Evolutionary conservation across 805 yeast species (phyloP).

Genomic region (Danielia reshetovae): DNA sequence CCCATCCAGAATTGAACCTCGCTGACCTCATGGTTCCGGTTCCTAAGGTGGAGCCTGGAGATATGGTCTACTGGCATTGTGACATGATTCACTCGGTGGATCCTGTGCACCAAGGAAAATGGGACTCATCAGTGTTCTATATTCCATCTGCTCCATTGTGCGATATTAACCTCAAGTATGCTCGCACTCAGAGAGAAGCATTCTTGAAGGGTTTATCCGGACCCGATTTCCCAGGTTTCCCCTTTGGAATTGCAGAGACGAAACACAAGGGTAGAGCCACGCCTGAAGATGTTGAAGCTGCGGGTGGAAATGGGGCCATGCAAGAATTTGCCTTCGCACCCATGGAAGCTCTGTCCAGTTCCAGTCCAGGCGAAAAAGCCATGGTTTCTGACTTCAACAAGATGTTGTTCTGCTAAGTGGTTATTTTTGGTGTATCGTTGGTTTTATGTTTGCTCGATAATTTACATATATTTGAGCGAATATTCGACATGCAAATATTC

Average conservation of each 20-base stretch:
- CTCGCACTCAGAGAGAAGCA: constrained; percentile 18
- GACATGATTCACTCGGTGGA: too few species aligned
- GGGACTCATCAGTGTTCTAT: constrained; percentile 37
- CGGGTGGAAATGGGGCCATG: constrained; percentile 17
- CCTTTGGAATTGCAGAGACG: constrained; percentile 17
- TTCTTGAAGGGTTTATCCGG: constrained; percentile 18
- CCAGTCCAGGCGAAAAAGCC: constrained; percentile 3
- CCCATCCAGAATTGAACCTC: constrained; percentile 35
- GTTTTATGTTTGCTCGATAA: too few species aligned
- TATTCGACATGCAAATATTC: too few species aligned
- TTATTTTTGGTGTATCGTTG: too few species aligned
- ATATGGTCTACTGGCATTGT: constrained; percentile 42
- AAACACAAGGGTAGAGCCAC: constrained; percentile 18
- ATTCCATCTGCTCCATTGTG: constrained; percentile 33
- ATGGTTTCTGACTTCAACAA: constrained; percentile 5
- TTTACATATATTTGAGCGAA: too few species aligned
- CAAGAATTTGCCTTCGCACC: constrained; percentile 16
- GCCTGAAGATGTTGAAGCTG: constrained; percentile 14
- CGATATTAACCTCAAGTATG: constrained; percentile 16
- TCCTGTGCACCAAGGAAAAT: constrained; percentile 26
- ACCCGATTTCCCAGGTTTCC: constrained; percentile 27
- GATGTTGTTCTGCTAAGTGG: too few species aligned
- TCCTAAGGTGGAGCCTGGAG: constrained; percentile 41
- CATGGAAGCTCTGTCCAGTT: constrained; percentile 6
- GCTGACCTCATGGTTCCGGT: constrained; percentile 27